Conservation (phyloP, 2,329 filamentous ascomycete genomes). For the Xylaria sp. region DNA sequence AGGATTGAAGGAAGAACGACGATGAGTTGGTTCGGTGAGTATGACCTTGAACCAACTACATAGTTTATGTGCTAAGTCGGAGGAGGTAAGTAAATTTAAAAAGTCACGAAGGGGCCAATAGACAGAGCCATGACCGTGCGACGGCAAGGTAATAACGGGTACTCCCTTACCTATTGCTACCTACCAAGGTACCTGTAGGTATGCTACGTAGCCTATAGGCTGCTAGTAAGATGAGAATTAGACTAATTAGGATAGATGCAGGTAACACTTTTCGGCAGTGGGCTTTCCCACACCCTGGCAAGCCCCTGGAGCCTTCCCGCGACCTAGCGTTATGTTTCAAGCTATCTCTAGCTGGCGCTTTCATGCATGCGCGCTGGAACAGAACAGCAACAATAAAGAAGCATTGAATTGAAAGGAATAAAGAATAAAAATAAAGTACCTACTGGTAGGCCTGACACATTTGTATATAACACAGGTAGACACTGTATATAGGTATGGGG, state of each 20-base stretch:
- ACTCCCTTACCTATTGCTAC: not conserved
- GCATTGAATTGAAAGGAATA: not conserved
- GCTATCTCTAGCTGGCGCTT: constrained; percentile 10
- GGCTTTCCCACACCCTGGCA: constrained; percentile 6
- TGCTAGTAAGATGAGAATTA: constrained; percentile 14
- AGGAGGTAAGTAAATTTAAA: constrained; percentile 2
- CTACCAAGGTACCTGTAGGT: not conserved
- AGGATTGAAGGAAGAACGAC: not conserved
- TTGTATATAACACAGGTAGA: not conserved
- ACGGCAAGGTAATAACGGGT: constrained; percentile 2
- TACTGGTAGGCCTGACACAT: not conserved
- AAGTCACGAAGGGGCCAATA: not conserved
- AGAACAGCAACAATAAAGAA: not conserved
- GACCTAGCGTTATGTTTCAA: constrained; percentile 19
- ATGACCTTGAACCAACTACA: not conserved
- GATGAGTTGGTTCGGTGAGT: not conserved
- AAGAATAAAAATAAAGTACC: not conserved
- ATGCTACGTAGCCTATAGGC: not conserved
- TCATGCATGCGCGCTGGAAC: not conserved
- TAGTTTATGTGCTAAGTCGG: not conserved
- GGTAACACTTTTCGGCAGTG: constrained; percentile 31
- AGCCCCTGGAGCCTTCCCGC: not conserved
- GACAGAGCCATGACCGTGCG: not conserved
- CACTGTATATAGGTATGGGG: not conserved
- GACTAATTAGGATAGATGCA: constrained; percentile 34